A percentile compares a stretch with the other conserved stretches of the same genome.
These are phyloP conservation scores for Exophiala sp. DNA, from an alignment of 2,329 filamentous ascomycete species.

Conservation along the genomic window DNA sequence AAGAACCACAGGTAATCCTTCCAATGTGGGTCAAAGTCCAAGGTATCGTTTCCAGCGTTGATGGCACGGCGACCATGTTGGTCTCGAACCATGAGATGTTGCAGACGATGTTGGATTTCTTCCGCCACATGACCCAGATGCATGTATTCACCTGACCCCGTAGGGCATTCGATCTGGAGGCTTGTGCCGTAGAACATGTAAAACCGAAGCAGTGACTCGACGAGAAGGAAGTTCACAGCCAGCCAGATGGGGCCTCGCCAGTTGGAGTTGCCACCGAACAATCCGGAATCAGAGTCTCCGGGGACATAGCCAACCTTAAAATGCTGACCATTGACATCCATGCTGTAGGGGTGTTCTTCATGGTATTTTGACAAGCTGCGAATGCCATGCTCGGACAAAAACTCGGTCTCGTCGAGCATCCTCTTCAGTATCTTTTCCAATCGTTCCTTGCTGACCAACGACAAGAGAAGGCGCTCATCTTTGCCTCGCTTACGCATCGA, in stretches of 20 bases:
- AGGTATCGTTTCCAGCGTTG: slow-evolving; percentile 74
- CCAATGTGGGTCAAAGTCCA: slow-evolving; percentile 91
- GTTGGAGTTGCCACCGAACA: slow-evolving; percentile 97
- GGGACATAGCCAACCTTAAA: slow-evolving; percentile 87
- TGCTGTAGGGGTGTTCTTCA: slow-evolving; percentile 81
- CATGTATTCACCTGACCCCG: slow-evolving; percentile 89
- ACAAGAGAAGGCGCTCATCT: slow-evolving; percentile 77
- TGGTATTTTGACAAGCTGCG: slow-evolving; percentile 88
- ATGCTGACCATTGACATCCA: slow-evolving; percentile 88
- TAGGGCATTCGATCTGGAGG: slow-evolving; percentile 87
- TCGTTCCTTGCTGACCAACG: slow-evolving; percentile 89
- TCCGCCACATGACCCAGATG: slow-evolving; percentile 91
- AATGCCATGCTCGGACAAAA: slow-evolving; percentile 83
- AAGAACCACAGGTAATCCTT: slow-evolving; percentile 93
- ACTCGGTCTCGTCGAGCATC: slow-evolving; percentile 93
- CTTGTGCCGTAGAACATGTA: slow-evolving; percentile 91
- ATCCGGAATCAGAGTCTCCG: slow-evolving; percentile 90
- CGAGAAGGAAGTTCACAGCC: slow-evolving; percentile 88
- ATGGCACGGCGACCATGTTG: slow-evolving; percentile 83
- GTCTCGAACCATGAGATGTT: slow-evolving; percentile 80
- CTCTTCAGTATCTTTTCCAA: slow-evolving; percentile 79
- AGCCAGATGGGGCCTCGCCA: slow-evolving; percentile 96
- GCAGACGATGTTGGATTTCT: slow-evolving; percentile 87
- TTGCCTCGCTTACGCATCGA: slow-evolving; percentile 88
- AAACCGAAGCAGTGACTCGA: slow-evolving; percentile 91